phyloP scores from a whole-genome alignment of 2,329 filamentous ascomycete species.

The Penicillium occitanis region DNA sequence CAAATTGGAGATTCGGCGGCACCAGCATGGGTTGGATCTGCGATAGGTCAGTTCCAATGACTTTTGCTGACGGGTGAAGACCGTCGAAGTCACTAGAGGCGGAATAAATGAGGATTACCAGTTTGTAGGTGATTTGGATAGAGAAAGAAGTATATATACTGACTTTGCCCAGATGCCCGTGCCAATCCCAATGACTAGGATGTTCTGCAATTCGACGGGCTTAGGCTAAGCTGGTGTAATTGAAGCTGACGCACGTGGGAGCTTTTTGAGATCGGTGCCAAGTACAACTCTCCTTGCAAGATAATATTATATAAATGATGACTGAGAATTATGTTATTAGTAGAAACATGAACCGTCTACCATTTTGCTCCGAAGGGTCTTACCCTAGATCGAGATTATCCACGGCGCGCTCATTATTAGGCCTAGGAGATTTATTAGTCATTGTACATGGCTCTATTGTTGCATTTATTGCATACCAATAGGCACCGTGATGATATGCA shows the following conservation, averaged over 20 bases:
- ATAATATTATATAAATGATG: conserved; percentile 15
- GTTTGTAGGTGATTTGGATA: neutral
- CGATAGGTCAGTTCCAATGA: conserved; percentile 21
- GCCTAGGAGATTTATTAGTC: conserved; percentile 2
- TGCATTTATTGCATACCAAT: conserved; percentile 23
- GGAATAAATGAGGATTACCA: neutral
- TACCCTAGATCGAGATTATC: conserved; percentile 16
- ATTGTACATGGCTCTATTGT: neutral
- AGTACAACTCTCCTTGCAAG: conserved; percentile 16
- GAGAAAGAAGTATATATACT: neutral
- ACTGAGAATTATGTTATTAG: neutral
- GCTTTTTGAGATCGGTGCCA: conserved; percentile 16
- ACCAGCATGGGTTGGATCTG: conserved; percentile 16
- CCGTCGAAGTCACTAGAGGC: conserved; percentile 11
- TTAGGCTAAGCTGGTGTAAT: too few species aligned
- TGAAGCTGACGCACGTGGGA: neutral
- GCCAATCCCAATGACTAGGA: conserved; percentile 19
- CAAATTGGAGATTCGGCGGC: conserved; percentile 26
- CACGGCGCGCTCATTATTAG: conserved; percentile 17
- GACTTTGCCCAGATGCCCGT: conserved; percentile 20
- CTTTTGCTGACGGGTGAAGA: conserved; percentile 11
- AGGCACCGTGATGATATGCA: conserved; percentile 22
- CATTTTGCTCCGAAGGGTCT: neutral
- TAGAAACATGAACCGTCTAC: neutral
- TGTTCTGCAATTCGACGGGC: neutral